Base-by-base conservation (phyloP, 2,329 filamentous ascomycete genomes). In the Phoma sp. region DNA sequence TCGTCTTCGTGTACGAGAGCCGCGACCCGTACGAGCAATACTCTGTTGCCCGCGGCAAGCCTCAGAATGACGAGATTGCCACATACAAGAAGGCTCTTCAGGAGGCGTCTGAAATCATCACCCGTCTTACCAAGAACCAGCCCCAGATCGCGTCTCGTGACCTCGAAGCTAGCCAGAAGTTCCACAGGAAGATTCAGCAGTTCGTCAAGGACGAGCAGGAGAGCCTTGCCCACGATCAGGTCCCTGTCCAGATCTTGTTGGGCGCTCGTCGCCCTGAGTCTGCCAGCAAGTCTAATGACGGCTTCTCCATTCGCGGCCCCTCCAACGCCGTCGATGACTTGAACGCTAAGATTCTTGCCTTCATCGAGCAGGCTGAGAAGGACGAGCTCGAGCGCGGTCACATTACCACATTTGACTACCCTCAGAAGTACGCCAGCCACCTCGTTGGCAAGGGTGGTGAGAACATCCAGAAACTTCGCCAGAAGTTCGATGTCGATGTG, bases 341-440 rank as follows among this genome's bases (percentile, higher is more conserved):
- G 35, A 82, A 85, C 27, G 77, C 82, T 32, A 95, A 93, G 79
- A 86, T 96, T 48, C 77, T 84, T 54, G 85, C 85, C 6, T 98
- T 96, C 69, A 81, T 98, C 22, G 87, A 89, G 70, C 89, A 96
- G 71, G 92, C 96, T 76, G 90, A 93, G 78, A 85, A 91, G 73
- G 93, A 98, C 58, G 93, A 98, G 76, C 90, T 95, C 71, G 93
- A 98, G 77, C 90, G 93, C 55, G 92, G 91, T 39, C 96, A 93
- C 77, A 92, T 86, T 2, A 80, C 90, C 55, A 86, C 84, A 24
- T 98, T 98, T 64, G 91, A 96, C 60, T 99, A 96, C 79, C 93
- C 93, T 7, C 90, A 96, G 72, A 96, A 96, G 77, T 96, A 87
- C 70, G 92, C 93, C 60, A 96, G 96, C 75, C 89, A 96, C 72